Base-by-base conservation (phyloP, 2,329 filamentous ascomycete genomes). In the Cercospora brassicicola region DNA sequence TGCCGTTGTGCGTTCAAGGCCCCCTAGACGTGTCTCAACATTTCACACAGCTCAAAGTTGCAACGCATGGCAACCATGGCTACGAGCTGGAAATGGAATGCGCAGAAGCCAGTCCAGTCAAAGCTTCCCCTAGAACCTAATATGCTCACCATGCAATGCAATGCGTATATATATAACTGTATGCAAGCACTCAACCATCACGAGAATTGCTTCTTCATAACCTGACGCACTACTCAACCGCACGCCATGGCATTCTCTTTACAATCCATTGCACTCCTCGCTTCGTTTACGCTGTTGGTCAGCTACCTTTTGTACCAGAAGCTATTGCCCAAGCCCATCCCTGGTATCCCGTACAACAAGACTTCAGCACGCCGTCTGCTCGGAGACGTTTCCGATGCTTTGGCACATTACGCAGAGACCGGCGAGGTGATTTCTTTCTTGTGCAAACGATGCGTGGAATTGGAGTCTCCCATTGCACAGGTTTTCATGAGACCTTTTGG, bases 401-500 rank as follows among this genome's bases (percentile, higher is more conserved):
- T 65, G 18, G 36, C n/a, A 23, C 28, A 61, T n/a, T 36, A 31
- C 9, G 64, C 64, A 26, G 39, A 60, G 33, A 60, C 36, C 7
- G 31, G 36, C 33, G 56, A 60, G 23, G 9, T 65, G 9, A 45
- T 60, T 11, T 53, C 57, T 11, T 53, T 36, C 18, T 33, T 66
- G 13, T 20, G 23, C 2, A 53, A 57, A 20, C 36, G 23, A 42
- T 55, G 45, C 18, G 33, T 18, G 7, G 56, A 61, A 26, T 42
- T 66, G 6, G 15, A 66, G 7, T 53, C 57, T n/a, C 64, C 64
- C 4, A 42, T 66, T 10, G 31, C 55, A 13, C 64, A 66, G 13
- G 57, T 66, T 15, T 66, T 62, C 31, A 57, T 62, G 59, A 23
- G 59, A 55, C 64, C 64, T 28, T 31, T 48, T n/a, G 13, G 42